Base-by-base conservation (phyloP, 2,329 filamentous ascomycete genomes). In the Talaromyces piceae region DNA sequence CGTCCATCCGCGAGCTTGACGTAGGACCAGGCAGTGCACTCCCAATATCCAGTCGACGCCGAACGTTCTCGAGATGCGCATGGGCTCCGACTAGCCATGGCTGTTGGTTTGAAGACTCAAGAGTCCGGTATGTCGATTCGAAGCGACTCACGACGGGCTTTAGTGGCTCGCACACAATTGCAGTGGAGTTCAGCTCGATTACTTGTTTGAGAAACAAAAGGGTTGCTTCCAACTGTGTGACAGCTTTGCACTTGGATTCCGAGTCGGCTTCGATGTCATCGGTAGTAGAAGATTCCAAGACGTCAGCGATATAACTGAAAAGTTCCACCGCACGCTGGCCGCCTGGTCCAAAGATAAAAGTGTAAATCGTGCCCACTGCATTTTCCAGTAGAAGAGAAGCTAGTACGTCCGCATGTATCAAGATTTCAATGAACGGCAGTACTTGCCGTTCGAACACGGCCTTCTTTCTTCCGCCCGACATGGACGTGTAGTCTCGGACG, bases 301-400 rank as follows among this genome's bases (percentile, higher is more conserved):
- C 18, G 23, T 41, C 39, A 8, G 20, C 39, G 12, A 41, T 18
- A 41, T 41, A 41, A 22, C 11, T 41, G 12, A 41, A 41, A 3
- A 41, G 39, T 23, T 13, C 23, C 22, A 41, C 39, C 18, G 18
- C 39, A 25, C 44, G 26, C 18, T 20, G 13, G 5, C 44, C 44
- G 8, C n/a, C 25, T 28, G 18, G 27, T 9, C 73, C 72, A 50
- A 67, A 76, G 9, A 77, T 57, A 55, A 69, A 67, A 27, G 67
- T 74, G 59, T 70, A 74, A 22, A 77, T 68, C 3, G 66, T 73
- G 16, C 65, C 68, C 11, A 75, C 61, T 2, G 67, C 59, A 12
- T 64, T 61, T 52, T 76, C 70, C 4, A 76, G 55, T 2, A 75
- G 59, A 9, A 72, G 52, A 0, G 73, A 76, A 5, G 63, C 63